Conservation (phyloP, 805 yeast species). For the Ascoidea asiatica region DNA sequence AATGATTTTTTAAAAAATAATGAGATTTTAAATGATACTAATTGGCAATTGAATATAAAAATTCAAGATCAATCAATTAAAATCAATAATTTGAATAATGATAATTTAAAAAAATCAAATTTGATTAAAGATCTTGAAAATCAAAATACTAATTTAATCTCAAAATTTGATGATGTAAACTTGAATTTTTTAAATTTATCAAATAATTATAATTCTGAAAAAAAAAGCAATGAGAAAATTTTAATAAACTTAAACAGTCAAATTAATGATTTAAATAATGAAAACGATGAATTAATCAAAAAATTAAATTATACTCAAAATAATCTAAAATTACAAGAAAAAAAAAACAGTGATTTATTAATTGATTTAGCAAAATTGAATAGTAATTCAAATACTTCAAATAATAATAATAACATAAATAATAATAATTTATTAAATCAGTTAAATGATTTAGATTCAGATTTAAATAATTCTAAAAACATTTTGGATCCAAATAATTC, state of each 20-base stretch:
- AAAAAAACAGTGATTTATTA: background rate
- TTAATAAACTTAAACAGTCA: constrained; percentile 33
- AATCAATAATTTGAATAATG: constrained; percentile 24
- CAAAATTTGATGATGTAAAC: constrained; percentile 34
- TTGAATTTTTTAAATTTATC: constrained; percentile 25
- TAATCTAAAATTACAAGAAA: constrained; percentile 11
- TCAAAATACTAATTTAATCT: constrained; percentile 24
- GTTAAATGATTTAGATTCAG: constrained; percentile 17
- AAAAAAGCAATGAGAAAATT: constrained; percentile 25
- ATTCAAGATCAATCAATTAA: constrained; percentile 23
- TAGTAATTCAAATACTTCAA: background rate
- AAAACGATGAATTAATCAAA: constrained; percentile 44
- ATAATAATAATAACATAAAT: too few relatives aligned
- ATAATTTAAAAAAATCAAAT: constrained; percentile 25
- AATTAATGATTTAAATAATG: constrained; percentile 52
- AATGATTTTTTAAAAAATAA: constrained; percentile 22
- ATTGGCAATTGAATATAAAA: constrained; percentile 52
- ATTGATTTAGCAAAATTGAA: background rate
- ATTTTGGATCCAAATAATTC: constrained; percentile 14
- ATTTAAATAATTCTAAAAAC: constrained; percentile 22
- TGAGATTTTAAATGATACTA: constrained; percentile 39
- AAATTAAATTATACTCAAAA: constrained; percentile 18
- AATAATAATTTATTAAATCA: constrained; percentile 11
- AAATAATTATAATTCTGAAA: constrained; percentile 23
- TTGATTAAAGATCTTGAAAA: constrained; percentile 27